Conservation (phyloP, 225 moss, liverwort and hornwort genomes). For the Polytrichum commune region DNA sequence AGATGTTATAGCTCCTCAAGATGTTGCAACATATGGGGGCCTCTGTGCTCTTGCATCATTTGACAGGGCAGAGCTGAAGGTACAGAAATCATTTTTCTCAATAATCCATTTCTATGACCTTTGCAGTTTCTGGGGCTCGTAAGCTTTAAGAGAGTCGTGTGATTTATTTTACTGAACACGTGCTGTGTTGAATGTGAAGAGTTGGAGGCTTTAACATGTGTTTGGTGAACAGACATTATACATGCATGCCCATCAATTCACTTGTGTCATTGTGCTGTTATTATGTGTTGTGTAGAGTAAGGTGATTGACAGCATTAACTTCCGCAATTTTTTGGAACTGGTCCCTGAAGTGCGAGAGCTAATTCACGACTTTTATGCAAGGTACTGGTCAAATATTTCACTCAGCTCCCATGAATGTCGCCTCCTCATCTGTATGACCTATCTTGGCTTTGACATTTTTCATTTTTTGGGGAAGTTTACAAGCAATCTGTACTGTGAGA, state of each 20-base stretch:
- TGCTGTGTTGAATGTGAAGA: not conserved
- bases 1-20: slow-evolving; percentile 96
- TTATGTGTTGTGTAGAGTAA: slow-evolving; percentile 65
- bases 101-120: no score
- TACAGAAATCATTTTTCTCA: slow-evolving; percentile 15
- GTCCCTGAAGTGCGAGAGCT: slow-evolving; percentile 99
- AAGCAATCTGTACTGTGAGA: no score
- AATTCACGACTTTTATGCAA: slow-evolving; percentile 96
- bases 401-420: no score
- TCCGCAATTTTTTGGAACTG: slow-evolving; percentile 94
- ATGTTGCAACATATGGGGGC: slow-evolving; percentile 97
- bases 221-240: not conserved
- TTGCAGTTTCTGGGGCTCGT: no score
- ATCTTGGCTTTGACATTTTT: no score
- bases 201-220: not conserved
- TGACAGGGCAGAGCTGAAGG: slow-evolving; percentile 98
- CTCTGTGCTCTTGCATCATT: slow-evolving; percentile 98
- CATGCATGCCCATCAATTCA: not conserved
- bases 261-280: not conserved
- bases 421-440: no score
- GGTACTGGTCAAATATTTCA: slow-evolving; percentile 28
- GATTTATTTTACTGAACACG: no score
- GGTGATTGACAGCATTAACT: slow-evolving; percentile 98
- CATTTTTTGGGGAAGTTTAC: no score
- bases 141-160: no score